Base-by-base conservation (phyloP, 139 green algal species). In the Chlamydomonas sp. region DNA sequence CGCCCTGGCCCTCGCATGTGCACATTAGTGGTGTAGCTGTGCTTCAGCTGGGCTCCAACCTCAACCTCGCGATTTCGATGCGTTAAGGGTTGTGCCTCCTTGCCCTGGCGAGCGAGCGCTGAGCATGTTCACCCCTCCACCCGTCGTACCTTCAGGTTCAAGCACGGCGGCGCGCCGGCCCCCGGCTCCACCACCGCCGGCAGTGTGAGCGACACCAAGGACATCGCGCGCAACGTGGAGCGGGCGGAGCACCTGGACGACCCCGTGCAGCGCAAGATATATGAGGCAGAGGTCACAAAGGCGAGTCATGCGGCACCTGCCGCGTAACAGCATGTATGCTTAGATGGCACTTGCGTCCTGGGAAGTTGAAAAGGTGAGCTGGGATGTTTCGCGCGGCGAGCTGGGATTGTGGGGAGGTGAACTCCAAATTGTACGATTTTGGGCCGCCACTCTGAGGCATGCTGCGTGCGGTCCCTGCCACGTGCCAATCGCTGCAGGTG, bases 151-250 rank as follows among this genome's bases (percentile, higher is more conserved):
- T 64, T 3, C 62, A 86, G 63, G 69, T 10, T 79, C 57, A 31
- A 49, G 2, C 79, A 77, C 63, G 64, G 86, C 79, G 79, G 63
- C 49, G 79, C 14, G 31, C 67, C 63, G 78, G 79, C 79, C 73
- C 79, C 71, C 59, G 31, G 10, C n/a, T 7, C 68, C 63, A 83
- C 72, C 62, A 90, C 72, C 57, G 4, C 7, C 9, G 79, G 79
- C 2, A 10, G 3, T 0, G 73, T 86, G 18, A 16, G 49, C 59
- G 71, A 87, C 59, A 77, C 79, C 1, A 14, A n/a, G 12, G 85
- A 91, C 78, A 89, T 93, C 63, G 79, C 88, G 8, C 86, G 88
- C 77, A 93, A 93, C 79, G 85, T 92, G 72, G 91, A 93, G 88
- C 85, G 91, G n/a, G 89, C 78, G 5, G 83, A 86, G 73, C 82